A percentile compares a stretch with the other conserved stretches of the same genome.
phyloP scores from a whole-genome alignment of 352 stramenopile genomes.

The Phytopythium aichiense region DNA sequence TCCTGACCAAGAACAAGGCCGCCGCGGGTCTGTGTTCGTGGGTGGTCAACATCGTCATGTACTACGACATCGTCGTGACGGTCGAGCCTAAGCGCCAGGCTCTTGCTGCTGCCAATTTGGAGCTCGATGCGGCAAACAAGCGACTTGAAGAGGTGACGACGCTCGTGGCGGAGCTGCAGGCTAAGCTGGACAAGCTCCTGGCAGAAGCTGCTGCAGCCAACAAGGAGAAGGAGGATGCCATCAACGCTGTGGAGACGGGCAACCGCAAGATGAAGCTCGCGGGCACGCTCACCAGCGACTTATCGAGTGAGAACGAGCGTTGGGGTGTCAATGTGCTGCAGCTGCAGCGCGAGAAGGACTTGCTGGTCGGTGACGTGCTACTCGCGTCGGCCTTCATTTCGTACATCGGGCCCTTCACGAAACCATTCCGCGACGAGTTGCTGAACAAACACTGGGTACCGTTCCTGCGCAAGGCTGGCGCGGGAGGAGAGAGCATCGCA shows the following conservation, averaged over 20 bases:
- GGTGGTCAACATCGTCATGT: conserved; percentile 96
- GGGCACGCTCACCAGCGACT: conserved; percentile 91
- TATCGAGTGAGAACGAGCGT: conserved; percentile 94
- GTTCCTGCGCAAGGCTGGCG: conserved; percentile 79
- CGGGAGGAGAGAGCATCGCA: conserved; percentile 81
- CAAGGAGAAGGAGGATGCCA: conserved; percentile 91
- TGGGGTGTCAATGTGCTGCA: conserved; percentile 94
- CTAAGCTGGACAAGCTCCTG: conserved; percentile 91
- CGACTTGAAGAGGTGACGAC: conserved; percentile 85
- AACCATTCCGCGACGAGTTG: conserved; percentile 91
- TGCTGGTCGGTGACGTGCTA: conserved; percentile 93
- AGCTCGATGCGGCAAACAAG: conserved; percentile 90
- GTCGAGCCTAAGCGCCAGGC: conserved; percentile 94
- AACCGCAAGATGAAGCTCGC: conserved; percentile 95
- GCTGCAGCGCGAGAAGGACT: conserved; percentile 89
- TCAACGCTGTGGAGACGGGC: conserved; percentile 89
- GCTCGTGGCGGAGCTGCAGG: conserved; percentile 90
- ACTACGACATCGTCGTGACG: conserved; percentile 95
- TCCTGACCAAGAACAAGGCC: conserved; percentile 94
- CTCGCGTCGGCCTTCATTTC: conserved; percentile 94
- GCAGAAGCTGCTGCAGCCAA: conserved; percentile 88
- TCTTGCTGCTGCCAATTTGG: conserved; percentile 87
- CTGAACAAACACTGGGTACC: conserved; percentile 93
- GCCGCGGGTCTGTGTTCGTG: conserved; percentile 92
- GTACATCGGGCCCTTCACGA: conserved; percentile 95